phyloP scores from a whole-genome alignment of 305 asterid species.

The Solanum hybrid region DNA sequence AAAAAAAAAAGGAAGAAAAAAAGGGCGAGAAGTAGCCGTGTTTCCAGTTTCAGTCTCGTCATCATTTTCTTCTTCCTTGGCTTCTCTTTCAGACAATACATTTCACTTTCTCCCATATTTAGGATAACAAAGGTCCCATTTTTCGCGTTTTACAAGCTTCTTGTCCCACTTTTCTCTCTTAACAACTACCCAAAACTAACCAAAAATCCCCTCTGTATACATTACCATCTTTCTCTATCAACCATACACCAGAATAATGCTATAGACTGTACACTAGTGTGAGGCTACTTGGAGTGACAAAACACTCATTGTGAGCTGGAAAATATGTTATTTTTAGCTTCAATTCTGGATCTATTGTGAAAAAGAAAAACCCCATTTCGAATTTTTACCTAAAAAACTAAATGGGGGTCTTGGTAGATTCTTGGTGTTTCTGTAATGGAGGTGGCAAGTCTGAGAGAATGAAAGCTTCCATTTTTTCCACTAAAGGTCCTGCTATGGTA shows the following conservation, averaged over 20 bases:
- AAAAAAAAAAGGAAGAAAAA: not conserved
- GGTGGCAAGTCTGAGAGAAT: slow-evolving; percentile 88
- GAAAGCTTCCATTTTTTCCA: slow-evolving; percentile 69
- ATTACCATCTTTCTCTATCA: not conserved
- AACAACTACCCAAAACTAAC: not conserved
- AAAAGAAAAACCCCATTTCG: not conserved
- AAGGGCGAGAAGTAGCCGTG: not conserved
- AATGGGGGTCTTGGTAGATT: slow-evolving; percentile 71
- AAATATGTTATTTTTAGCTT: slow-evolving; percentile 10
- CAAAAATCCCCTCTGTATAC: not conserved
- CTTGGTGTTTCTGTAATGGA: slow-evolving; percentile 93
- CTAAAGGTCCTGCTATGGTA: slow-evolving; percentile 76
- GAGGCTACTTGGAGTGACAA: not conserved
- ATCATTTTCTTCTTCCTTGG: not conserved
- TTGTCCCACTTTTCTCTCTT: not conserved
- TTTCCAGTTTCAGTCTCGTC: not conserved
- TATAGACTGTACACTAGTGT: not conserved
- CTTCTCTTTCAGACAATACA: not conserved
- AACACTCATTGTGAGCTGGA: not conserved
- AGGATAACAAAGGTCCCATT: not conserved
- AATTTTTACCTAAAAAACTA: not conserved
- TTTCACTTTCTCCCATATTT: not conserved
- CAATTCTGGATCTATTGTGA: slow-evolving; percentile 34
- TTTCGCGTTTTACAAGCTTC: not conserved
- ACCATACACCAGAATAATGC: not conserved